These are phyloP conservation scores for Pelargonium citronellum DNA, from an alignment of 441 rosid species.

Conservation along the genomic window DNA sequence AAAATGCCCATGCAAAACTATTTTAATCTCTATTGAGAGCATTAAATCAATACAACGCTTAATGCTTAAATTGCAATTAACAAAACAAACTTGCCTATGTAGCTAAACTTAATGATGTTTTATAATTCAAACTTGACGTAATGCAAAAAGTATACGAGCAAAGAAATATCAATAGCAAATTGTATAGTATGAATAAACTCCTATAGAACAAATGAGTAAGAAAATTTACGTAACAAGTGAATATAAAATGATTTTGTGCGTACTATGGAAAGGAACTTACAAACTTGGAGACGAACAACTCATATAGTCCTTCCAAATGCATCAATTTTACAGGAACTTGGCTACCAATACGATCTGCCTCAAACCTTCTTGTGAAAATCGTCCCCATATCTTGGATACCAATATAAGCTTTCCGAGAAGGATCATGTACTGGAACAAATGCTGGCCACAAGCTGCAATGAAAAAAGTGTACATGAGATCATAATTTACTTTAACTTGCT, in stretches of 20 bases:
- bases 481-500: constrained; percentile 12
- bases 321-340: constrained; percentile 95
- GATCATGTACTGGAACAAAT: constrained; percentile 97
- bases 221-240: constrained; percentile 14
- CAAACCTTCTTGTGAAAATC: constrained; percentile 85
- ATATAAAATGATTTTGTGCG: neutral
- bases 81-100: constrained; percentile 5
- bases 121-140: neutral
- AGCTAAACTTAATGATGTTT: neutral
- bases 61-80: constrained; percentile 3
- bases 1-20: neutral
- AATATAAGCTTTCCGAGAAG: constrained; percentile 84
- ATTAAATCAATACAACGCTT: neutral
- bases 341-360: constrained; percentile 87
- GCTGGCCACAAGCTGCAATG: constrained; percentile 86
- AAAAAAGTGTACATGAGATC: constrained; percentile 20
- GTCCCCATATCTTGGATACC: constrained; percentile 97
- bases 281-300: constrained; percentile 92
- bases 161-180: neutral
- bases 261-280: constrained; percentile 43
- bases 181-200: neutral
- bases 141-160: neutral
- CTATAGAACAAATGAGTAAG: neutral
- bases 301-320: constrained; percentile 96
- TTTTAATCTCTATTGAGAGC: neutral